Base-by-base conservation (phyloP, 768 basidiomycete genomes). In the Suillus paluster region DNA sequence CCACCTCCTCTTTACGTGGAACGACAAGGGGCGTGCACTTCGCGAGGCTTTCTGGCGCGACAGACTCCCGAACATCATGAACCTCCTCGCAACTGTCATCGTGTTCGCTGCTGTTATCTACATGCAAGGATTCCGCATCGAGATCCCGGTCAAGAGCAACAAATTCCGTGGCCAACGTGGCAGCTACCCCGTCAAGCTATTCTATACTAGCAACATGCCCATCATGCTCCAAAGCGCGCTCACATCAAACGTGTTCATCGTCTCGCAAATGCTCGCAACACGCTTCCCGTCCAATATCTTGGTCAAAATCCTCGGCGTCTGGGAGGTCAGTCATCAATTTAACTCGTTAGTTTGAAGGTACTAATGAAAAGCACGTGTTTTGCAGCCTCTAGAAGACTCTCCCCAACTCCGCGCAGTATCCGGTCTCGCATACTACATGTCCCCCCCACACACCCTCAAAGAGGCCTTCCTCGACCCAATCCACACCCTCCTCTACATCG, bases 141-240 rank as follows among this genome's bases (percentile, higher is more conserved):
- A 99, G 75, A 98, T 99, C 73, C 97, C 96, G 9, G 94, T 99
- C 74, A 99, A 99, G 86, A 91, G 89, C 80, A 95, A 93, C 82
- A 86, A 88, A 66, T 94, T 95, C 89, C 86, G 95, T 61, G 97
- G 97, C n/a, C 95, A 98, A 76, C 85, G 96, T 34, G 96, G 94
- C 45, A 86, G 87, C 15, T 99, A 98, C 81, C 97, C 97, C 57
- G 86, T 99, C 81, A 99, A 99, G 80, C 87, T 99, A 41, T 99
- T 99, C 81, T 99, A 99, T 79, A 99, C 97, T 17, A 91, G 88
- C 48, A 99, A 99, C 81, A 99, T 98, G 97, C 97, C 97, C 61
- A 99, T 99, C 83, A 99, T 99, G 97, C 86, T 99, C 63, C 93
- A 99, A 79, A 89, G 86, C 15, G 96, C 96, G 15, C 81, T 99